Percentiles rank a stretch among this genome's conserved stretches.
phyloP scores from a whole-genome alignment of 495 filamentous ascomycete genomes.

The Penicillium parvum region DNA sequence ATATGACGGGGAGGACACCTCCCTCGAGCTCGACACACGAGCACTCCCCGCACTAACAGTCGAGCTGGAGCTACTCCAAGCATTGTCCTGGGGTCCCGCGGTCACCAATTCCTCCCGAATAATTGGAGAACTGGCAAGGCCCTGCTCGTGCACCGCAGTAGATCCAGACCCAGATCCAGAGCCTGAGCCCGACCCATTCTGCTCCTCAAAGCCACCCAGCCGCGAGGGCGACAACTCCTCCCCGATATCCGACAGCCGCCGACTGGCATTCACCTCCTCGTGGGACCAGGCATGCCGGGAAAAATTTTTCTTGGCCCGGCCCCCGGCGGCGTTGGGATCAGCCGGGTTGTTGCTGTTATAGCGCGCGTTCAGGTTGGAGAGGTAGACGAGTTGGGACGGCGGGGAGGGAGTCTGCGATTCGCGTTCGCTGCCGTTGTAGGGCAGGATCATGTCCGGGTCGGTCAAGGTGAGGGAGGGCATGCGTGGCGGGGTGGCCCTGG shows the following conservation, averaged over 20 bases:
- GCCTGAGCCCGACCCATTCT: background rate
- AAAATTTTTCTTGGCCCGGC: conserved; percentile 32
- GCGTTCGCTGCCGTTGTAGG: conserved; percentile 53
- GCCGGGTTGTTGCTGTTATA: conserved; percentile 15
- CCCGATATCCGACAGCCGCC: conserved; percentile 69
- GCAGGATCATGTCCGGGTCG: conserved; percentile 93
- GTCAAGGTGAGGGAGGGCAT: conserved; percentile 77
- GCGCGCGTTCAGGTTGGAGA: conserved; percentile 33
- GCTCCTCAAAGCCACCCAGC: conserved; percentile 16
- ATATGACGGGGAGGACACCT: conserved; percentile 16
- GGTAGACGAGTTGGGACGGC: conserved; percentile 39
- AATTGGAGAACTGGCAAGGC: conserved; percentile 14
- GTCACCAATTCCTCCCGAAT: conserved; percentile 5
- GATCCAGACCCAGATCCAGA: too few species aligned
- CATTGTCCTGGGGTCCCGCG: conserved; percentile 16
- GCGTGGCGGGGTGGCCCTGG: conserved; percentile 12
- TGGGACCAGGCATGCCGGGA: conserved; percentile 46
- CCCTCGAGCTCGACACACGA: conserved; percentile 18
- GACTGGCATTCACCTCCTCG: conserved; percentile 53
- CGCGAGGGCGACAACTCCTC: conserved; percentile 47
- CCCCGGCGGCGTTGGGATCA: conserved; percentile 12
- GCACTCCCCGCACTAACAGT: conserved; percentile 38
- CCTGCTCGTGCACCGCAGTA: conserved; percentile 6
- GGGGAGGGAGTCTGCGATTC: conserved; percentile 51
- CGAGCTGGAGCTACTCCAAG: conserved; percentile 35